Base-by-base conservation (phyloP, 2,329 filamentous ascomycete genomes). In the Zymoseptoria tritici region DNA sequence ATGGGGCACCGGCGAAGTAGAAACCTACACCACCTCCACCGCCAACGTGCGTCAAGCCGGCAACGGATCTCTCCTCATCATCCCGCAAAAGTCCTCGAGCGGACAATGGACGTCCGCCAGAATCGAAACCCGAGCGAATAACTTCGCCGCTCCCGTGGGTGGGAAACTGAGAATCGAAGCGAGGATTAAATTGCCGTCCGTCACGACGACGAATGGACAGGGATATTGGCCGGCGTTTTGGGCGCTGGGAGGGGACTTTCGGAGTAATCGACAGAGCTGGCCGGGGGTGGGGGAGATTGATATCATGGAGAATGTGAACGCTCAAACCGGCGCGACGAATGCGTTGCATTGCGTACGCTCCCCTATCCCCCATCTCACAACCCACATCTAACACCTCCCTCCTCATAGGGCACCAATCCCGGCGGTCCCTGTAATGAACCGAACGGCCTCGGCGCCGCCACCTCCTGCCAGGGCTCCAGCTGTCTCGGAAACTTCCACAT, bases 1-100 rank as follows among this genome's bases (percentile, higher is more conserved):
- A 61, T 82, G 80, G 79, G 79, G 80, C 54, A 82, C 80, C 3
- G 73, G 75, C 59, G 80, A 82, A 66, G 71, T 77, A 19, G 71
- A 82, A 67, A 74, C 71, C 1, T 81, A 81, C 70, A 81, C 78
- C 21, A 65, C 67, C 52, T 70, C 70, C 36, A 36, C 64, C 11
- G 59, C 66, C 50, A 82, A 82, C 68, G 64, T 81, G 51, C 71
- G 66, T 58, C 70, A 80, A 61, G 76, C 75, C 11, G 60, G 66
- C 7, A 61, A 70, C 11, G 69, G 72, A 11, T 74, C 72, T 5
- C 73, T 81, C 9, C 67, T 67, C 49, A 80, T 79, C 55, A 73
- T 71, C 0, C 71, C 72, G 6, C 58, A 70, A 54, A 69, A 70
- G 26, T 61, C 60, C 31, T 67, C 66, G 54, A 61, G 57, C n/a